Conservation (phyloP, 2,329 filamentous ascomycete species). For the Beauveria brongniartii region DNA sequence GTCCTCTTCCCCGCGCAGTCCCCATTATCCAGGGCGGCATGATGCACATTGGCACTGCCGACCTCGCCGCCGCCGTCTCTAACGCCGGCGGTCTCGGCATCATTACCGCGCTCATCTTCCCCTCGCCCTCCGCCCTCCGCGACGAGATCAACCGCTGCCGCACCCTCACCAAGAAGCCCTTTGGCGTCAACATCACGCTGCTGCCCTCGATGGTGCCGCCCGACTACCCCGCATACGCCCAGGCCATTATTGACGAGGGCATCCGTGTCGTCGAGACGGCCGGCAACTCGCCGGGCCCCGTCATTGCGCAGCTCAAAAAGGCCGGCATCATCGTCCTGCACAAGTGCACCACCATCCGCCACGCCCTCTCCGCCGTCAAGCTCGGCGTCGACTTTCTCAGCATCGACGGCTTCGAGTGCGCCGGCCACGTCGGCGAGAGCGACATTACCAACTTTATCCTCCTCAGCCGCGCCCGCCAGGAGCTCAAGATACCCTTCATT, state of each 20-base stretch:
- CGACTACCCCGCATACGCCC: slow-evolving; percentile 86
- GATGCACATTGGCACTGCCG: slow-evolving; percentile 79
- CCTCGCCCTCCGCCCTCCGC: slow-evolving; percentile 82
- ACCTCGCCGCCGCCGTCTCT: slow-evolving; percentile 66
- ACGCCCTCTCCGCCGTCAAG: slow-evolving; percentile 85
- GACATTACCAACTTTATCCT: slow-evolving; percentile 90
- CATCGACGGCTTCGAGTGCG: slow-evolving; percentile 97
- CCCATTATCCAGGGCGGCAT: slow-evolving; percentile 81
- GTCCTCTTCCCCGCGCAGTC: slow-evolving; percentile 36
- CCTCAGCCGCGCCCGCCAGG: slow-evolving; percentile 74
- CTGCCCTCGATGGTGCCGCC: slow-evolving; percentile 84
- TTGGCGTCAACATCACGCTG: slow-evolving; percentile 92
- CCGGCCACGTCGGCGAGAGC: slow-evolving; percentile 77
- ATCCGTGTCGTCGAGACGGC: slow-evolving; percentile 88
- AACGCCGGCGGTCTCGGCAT: slow-evolving; percentile 79
- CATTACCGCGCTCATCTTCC: slow-evolving; percentile 84
- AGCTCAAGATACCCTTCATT: slow-evolving; percentile 82
- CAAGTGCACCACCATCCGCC: slow-evolving; percentile 95
- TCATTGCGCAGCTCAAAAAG: slow-evolving; percentile 82
- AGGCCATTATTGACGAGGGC: slow-evolving; percentile 88
- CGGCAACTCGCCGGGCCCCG: slow-evolving; percentile 78
- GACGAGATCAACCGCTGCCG: slow-evolving; percentile 86
- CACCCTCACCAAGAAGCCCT: slow-evolving; percentile 68
- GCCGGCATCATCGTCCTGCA: slow-evolving; percentile 75
- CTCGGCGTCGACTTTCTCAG: slow-evolving; percentile 93